Base-by-base conservation (phyloP, 164 flowering plant genomes). In the Annona cherimola region DNA sequence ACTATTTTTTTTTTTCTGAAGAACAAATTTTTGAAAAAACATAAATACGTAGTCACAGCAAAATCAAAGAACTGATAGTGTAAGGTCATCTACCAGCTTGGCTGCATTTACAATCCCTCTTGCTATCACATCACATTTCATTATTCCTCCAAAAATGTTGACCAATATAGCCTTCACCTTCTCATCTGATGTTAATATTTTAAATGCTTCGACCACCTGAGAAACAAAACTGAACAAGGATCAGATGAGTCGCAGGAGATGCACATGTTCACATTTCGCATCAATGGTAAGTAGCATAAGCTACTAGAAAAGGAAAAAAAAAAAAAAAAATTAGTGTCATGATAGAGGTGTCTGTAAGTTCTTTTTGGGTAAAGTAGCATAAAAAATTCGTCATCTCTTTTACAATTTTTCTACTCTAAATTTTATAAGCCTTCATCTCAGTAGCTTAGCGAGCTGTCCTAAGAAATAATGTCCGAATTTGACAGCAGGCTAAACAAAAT, bases 61-160 rank as follows among this genome's bases (percentile, higher is more conserved):
- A n/a, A 61, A 61, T n/a, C 26, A 61, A 61, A 61, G n/a, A 7
- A 61, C 63, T 11, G 40, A 20, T 12, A 7, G 2, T 5, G 19
- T 6, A 40, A 11, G 16, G 16, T 50, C 14, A 64, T 46, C 16
- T 57, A 81, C 99, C 83, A 83, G 86, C 79, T 95, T 95, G 59
- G 96, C 98, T 73, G 99, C 99, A 87, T 95, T 95, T 45, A 95
- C 99, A 73, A 96, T 96, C 55, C 99, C 99, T 78, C 96, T 88
- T 50, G 99, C 99, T 74, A 93, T 91, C 16, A 96, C 87, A 84
- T 96, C 98, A 76, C 99, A 96, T 78, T 93, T 91, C 99, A 96
- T 96, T 54, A 96, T 96, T 61, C 99, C 98, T 68, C 98, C 99
- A 83, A 96, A 96, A 45, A 96, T 96, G 83, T 96, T 96, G 68